These are phyloP conservation scores for Nothophytophthora sp. DNA, from an alignment of 352 stramenopile genomes.

Conservation along the genomic window DNA sequence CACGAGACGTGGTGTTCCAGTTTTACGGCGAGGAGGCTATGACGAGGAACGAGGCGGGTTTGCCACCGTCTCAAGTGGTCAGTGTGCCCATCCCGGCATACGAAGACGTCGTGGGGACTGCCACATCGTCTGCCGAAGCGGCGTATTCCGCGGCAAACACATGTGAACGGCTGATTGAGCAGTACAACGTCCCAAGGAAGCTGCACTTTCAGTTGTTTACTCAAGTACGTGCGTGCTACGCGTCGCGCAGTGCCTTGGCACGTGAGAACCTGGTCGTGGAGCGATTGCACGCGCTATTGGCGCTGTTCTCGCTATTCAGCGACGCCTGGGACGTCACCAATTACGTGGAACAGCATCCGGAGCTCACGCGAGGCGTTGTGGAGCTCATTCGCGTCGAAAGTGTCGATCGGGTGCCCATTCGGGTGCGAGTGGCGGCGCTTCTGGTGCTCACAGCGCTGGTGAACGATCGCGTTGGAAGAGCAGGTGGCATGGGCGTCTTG, in stretches of 20 bases:
- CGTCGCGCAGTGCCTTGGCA: conserved; percentile 25
- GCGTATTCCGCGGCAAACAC: conserved; percentile 39
- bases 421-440: conserved; percentile 59
- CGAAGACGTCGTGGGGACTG: conserved; percentile 25
- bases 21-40: conserved; percentile 57
- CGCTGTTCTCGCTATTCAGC: conserved; percentile 77
- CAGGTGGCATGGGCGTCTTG: conserved; percentile 64
- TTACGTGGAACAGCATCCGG: conserved; percentile 78
- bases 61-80: conserved; percentile 26
- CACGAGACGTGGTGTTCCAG: conserved; percentile 47
- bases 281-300: conserved; percentile 63
- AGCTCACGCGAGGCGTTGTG: conserved; percentile 69
- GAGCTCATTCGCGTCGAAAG: conserved; percentile 79
- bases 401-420: conserved; percentile 53
- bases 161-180: conserved; percentile 58
- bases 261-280: conserved; percentile 68
- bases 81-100: conserved; percentile 39
- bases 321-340: conserved; percentile 75
- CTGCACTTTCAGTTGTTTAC: conserved; percentile 79
- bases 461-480: conserved; percentile 69
- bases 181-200: conserved; percentile 51
- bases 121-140: conserved; percentile 17
- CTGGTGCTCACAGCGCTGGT: conserved; percentile 82
- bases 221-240: conserved; percentile 53
- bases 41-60: conserved; percentile 6